phyloP scores from a whole-genome alignment of 257 asterid species.

The Solanum ahanhuiri region DNA sequence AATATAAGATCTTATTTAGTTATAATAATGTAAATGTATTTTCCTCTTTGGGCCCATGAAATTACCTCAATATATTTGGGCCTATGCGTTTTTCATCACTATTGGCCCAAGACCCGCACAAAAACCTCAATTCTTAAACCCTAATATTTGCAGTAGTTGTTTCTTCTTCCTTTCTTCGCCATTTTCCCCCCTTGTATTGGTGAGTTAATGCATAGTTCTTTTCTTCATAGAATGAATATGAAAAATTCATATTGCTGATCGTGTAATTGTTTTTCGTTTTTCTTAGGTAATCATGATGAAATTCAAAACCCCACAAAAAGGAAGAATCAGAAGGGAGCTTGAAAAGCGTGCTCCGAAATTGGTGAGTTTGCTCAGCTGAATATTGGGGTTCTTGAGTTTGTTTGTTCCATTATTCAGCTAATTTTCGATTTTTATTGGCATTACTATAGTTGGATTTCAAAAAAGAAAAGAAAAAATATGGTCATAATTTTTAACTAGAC shows the following conservation, averaged over 20 bases:
- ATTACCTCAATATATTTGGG: not conserved
- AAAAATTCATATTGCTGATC: not conserved
- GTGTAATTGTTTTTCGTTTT: not conserved
- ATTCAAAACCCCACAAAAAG: not conserved
- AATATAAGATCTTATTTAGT: not conserved
- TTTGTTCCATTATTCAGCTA: not conserved
- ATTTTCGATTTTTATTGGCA: not conserved
- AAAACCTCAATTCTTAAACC: not conserved
- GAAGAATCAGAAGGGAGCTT: not conserved
- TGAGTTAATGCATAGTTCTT: not conserved
- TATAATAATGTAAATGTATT: too few relatives aligned
- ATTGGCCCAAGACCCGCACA: not conserved
- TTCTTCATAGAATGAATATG: not conserved
- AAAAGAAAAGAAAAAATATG: not conserved
- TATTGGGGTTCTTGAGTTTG: not conserved
- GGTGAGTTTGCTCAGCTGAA: conserved; percentile 13
- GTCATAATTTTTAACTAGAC: not conserved
- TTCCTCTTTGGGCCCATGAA: not conserved
- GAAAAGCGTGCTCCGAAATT: conserved; percentile 43
- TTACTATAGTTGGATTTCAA: not conserved
- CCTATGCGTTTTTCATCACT: not conserved
- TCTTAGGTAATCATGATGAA: conserved; percentile 1
- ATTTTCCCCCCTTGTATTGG: not conserved
- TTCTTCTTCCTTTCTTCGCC: not conserved
- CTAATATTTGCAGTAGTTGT: not conserved